Base-by-base conservation (phyloP, 805 yeast species). In the Ogataea paraovalis region DNA sequence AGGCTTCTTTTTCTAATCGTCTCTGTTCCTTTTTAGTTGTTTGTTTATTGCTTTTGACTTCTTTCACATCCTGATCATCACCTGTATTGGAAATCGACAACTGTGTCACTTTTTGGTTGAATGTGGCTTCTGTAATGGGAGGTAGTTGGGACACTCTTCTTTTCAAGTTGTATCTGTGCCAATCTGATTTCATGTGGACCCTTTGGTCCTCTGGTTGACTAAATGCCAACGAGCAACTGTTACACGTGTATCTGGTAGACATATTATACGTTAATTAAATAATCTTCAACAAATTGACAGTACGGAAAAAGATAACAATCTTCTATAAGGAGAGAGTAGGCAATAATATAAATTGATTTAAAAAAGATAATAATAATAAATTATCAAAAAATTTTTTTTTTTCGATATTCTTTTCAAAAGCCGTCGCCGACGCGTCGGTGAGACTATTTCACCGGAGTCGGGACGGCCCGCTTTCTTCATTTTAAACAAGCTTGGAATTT, bases 151-250 rank as follows among this genome's bases (percentile, higher is more conserved):
- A 96, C 28, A 94, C 96, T 59, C 96, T 79, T 69, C 99, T 81
- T 64, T 94, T 94, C 61, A 94, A 75, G 61, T 94, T 94, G 67
- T 94, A 94, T 53, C 99, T 78, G 64, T 94, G 99, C 99, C 99
- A 94, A 47, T 94, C 99, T 2, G 96, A 83, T 64, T 87, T 89
- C 99, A 94, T 94, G 65, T 94, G 99, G 54, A 76, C 77, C 52
- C 98, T 76, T 69, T 94, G 99, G 49, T 83, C 73, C 52, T 84
- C 94, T n/a, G 96, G 84, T 33, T 83, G 74, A 39, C 83, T 79
- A 61, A 94, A 94, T 41, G 83, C 82, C 53, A 89, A 80, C 21
- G 81, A 82, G 67, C 99, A 94, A 19, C 96, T 85, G 61, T 91
- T 87, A 69, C 99, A 94, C 12, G 97, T 89, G 51, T 53, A 60